Percentiles rank a stretch among this genome's conserved stretches.
Evolutionary conservation across 2,329 filamentous ascomycete genomes (phyloP).

Genomic region (Oidium heveae): DNA sequence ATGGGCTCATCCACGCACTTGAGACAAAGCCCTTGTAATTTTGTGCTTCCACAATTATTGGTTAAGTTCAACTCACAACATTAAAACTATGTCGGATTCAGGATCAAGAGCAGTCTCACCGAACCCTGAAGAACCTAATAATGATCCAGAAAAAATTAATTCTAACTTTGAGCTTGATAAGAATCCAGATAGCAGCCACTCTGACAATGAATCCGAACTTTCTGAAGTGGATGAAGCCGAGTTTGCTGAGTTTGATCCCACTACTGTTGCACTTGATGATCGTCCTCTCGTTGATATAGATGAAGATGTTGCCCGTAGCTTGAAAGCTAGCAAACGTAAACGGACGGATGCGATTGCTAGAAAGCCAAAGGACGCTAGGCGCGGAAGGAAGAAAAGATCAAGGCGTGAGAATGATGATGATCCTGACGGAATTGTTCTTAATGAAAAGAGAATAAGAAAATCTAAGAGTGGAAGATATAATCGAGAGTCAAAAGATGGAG

Average conservation of each 20-base stretch:
- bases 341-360: conserved; percentile 38
- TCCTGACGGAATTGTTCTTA: conserved; percentile 24
- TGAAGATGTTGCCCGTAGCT: conserved; percentile 34
- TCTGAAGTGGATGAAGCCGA: conserved; percentile 47
- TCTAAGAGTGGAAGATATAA: conserved; percentile 19
- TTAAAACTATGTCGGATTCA: conserved; percentile 10
- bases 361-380: conserved; percentile 39
- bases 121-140: conserved; percentile 5
- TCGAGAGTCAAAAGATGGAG: conserved; percentile 13
- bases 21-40: too few species aligned
- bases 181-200: conserved; percentile 13
- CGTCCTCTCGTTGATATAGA: conserved; percentile 36
- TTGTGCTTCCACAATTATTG: too few species aligned
- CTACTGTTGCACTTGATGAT: conserved; percentile 35
- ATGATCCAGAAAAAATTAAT: conserved; percentile 6
- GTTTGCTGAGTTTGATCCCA: conserved; percentile 43
- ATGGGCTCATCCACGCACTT: too few species aligned
- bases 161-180: conserved; percentile 11
- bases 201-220: conserved; percentile 25
- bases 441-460: conserved; percentile 24
- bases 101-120: conserved; percentile 8
- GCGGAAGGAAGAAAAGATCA: conserved; percentile 45
- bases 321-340: conserved; percentile 41
- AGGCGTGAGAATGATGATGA: conserved; percentile 21
- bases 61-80: too few species aligned